These are phyloP conservation scores for Fusarium zealandicum DNA, from an alignment of 2,329 filamentous ascomycete genomes.

Conservation along the genomic window DNA sequence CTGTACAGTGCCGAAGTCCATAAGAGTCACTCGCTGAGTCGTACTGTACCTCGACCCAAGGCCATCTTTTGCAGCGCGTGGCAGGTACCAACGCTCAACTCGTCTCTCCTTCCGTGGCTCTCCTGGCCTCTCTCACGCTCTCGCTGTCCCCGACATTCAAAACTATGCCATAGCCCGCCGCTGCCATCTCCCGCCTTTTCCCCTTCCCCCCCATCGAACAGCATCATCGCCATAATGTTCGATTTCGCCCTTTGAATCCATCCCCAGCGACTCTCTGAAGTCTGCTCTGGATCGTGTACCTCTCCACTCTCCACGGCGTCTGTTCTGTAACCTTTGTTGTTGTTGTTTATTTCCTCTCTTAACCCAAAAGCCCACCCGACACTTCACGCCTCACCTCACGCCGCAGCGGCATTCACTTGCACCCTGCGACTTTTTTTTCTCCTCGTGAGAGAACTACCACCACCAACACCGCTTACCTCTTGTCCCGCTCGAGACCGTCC, in stretches of 20 bases:
- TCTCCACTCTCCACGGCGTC: constrained; percentile 50
- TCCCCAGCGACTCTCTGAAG: constrained; percentile 61
- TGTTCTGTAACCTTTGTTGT: constrained; percentile 41
- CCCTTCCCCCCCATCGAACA: constrained; percentile 58
- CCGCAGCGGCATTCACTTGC: constrained; percentile 61
- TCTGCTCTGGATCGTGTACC: constrained; percentile 56
- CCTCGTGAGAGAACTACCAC: constrained; percentile 5
- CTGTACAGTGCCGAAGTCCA: constrained; percentile 10
- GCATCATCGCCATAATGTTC: constrained; percentile 61
- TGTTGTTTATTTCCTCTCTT: constrained; percentile 27
- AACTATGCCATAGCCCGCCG: constrained; percentile 48
- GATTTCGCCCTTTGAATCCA: constrained; percentile 59
- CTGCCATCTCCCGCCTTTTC: constrained; percentile 45
- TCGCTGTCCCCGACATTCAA: constrained; percentile 42
- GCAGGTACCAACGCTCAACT: constrained; percentile 32
- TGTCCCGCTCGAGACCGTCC: constrained; percentile 24
- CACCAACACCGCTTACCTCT: constrained; percentile 6
- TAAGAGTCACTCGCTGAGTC: not conserved
- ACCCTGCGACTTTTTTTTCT: constrained; percentile 50
- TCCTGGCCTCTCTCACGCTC: constrained; percentile 33
- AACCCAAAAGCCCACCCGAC: constrained; percentile 12
- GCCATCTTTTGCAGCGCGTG: constrained; percentile 23
- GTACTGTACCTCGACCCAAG: constrained; percentile 25
- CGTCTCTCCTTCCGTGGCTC: constrained; percentile 12
- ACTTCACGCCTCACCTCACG: constrained; percentile 29